Evolutionary conservation across 2,329 filamentous ascomycete genomes (phyloP).

Genomic region (Fusarium illudens): DNA sequence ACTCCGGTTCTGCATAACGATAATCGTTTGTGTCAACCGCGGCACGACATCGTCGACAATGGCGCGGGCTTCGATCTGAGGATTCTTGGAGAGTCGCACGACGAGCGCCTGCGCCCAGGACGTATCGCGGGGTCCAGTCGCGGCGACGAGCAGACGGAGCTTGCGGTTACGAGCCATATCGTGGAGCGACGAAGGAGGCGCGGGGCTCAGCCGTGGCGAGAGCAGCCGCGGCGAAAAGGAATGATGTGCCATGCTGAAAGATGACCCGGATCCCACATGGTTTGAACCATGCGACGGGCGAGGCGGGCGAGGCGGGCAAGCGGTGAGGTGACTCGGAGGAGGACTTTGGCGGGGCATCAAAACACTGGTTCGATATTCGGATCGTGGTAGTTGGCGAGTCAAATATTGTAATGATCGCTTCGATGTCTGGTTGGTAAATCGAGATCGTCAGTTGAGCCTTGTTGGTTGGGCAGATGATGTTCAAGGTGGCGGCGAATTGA

Average conservation of each 20-base stretch:
- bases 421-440: not conserved
- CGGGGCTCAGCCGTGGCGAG: conserved; percentile 1
- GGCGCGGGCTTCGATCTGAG: conserved; percentile 67
- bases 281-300: conserved; percentile 36
- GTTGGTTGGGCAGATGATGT: conserved; percentile 32
- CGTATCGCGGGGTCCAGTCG: conserved; percentile 71
- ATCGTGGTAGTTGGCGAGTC: not conserved
- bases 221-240: conserved; percentile 45
- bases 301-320: conserved; percentile 39
- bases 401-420: not conserved
- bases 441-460: conserved; percentile 1
- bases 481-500: conserved; percentile 29
- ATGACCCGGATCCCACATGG: conserved; percentile 43
- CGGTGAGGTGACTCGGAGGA: conserved; percentile 40
- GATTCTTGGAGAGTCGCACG: conserved; percentile 71
- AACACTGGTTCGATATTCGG: conserved; percentile 40
- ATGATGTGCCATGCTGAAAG: conserved; percentile 47
- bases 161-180: conserved; percentile 55
- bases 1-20: conserved; percentile 65
- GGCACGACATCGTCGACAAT: conserved; percentile 72
- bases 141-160: conserved; percentile 69
- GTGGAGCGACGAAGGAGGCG: conserved; percentile 49
- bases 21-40: conserved; percentile 69
- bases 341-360: conserved; percentile 45
- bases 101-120: conserved; percentile 73